Base-by-base conservation (phyloP, 1,284 basidiomycete species). In the Marasmius oreades region DNA sequence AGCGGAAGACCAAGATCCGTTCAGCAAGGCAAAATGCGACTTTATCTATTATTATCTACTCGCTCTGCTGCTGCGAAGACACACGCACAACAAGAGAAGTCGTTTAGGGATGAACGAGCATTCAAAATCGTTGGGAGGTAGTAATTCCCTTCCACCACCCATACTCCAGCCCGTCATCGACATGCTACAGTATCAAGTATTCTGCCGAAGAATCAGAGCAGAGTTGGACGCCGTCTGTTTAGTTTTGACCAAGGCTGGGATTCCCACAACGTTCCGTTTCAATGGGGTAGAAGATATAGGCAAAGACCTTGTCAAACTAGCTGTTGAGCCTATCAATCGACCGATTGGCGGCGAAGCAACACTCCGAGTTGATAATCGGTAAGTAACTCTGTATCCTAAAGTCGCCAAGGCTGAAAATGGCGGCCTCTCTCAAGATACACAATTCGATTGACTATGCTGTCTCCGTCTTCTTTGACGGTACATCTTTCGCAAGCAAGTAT, bases 401-500 rank as follows among this genome's bases (percentile, higher is more conserved):
- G 33, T 45, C 11, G 36, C 26, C 18, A 31, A 43, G n/a, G 46
- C 33, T 50, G 18, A 34, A 7, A 36, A 55, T 31, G 10, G 59
- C 47, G 16, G 6, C 47, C 2, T 52, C 2, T 52, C 55, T 58
- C 31, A 55, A 90, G 89, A 60, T 83, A 89, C 63, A 85, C 85
- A 0, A 68, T 92, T 47, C 84, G 87, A 24, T 79, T 92, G 62
- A 88, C 87, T 2, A 85, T 90, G 65, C 63, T 76, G 24, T 85
- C 89, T 0, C 90, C 90, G 5, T 90, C 88, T 1, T 78, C 80
- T 3, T 67, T 92, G 16, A 81, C 78, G 20, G 88, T 84, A 0
- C 87, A 90, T 65, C 78, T 92, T 22, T 77, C 88, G 1, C 89
- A 91, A 71, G 87, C 88, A 14, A 90, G 85, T 2, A 71, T 91